A percentile compares a stretch with the other conserved stretches of the same genome.
These are phyloP conservation scores for Lenwebbia sp. DNA, from an alignment of 345 rosid species.

Conservation along the genomic window DNA sequence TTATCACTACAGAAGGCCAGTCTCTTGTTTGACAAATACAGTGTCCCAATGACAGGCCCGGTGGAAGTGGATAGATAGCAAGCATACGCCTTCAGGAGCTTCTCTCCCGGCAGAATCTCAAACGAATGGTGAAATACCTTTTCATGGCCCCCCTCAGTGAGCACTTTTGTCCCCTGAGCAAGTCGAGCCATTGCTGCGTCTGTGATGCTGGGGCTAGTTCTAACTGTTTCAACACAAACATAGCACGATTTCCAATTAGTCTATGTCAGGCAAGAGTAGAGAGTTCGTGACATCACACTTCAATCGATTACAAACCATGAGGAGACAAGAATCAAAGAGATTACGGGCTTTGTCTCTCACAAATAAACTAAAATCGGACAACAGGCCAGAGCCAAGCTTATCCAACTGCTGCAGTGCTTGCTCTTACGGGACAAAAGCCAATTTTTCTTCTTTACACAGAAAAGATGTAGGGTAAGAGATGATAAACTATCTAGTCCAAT, in stretches of 20 bases:
- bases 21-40: not conserved
- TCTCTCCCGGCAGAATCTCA: not conserved
- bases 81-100: not conserved
- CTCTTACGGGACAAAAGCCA: not conserved
- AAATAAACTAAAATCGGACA: not conserved
- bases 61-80: not conserved
- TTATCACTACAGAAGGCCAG: too few species aligned
- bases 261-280: not conserved
- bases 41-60: not conserved
- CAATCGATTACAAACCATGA: not conserved
- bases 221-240: not conserved
- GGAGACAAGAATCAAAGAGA: not conserved
- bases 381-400: not conserved
- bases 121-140: not conserved
- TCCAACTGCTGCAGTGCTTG: not conserved
- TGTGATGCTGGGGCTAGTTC: not conserved
- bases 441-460: not conserved
- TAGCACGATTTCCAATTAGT: not conserved
- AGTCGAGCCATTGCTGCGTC: not conserved
- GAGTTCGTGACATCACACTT: not conserved
- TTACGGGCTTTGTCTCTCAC: not conserved
- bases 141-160: not conserved
- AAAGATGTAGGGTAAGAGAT: not conserved
- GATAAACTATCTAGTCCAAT: not conserved
- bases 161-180: not conserved